Conservation (phyloP, 345 rosid genomes). For the Abelmoschus esculentus region DNA sequence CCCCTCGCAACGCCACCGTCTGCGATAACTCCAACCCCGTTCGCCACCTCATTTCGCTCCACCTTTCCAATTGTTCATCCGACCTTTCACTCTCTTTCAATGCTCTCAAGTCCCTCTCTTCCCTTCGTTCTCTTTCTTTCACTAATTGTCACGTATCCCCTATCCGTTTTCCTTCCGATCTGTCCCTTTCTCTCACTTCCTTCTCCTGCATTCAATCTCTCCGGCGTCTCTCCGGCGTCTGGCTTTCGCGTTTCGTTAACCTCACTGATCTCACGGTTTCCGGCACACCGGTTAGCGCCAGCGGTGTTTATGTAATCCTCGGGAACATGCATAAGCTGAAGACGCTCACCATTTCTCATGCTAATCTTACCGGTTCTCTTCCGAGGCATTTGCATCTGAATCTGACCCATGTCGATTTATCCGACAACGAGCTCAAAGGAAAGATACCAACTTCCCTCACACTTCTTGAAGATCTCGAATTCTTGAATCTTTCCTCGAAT, state of each 20-base stretch:
- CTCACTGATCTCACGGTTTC: conserved; percentile 74
- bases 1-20: conserved; percentile 35
- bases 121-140: conserved; percentile 63
- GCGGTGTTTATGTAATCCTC: conserved; percentile 67
- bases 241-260: conserved; percentile 60
- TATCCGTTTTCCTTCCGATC: conserved; percentile 55
- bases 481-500: conserved; percentile 57
- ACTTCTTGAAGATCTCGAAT: conserved; percentile 52
- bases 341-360: conserved; percentile 56
- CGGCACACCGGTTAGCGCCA: conserved; percentile 45
- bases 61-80: conserved; percentile 68
- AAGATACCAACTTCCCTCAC: conserved; percentile 61
- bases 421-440: conserved; percentile 63
- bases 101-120: conserved; percentile 67
- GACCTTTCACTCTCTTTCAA: conserved; percentile 54
- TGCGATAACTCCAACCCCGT: conserved; percentile 65
- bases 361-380: conserved; percentile 56
- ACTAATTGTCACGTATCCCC: conserved; percentile 56
- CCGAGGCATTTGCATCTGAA: conserved; percentile 46
- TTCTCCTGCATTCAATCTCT: conserved; percentile 58
- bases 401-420: conserved; percentile 73
- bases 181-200: conserved; percentile 51
- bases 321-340: conserved; percentile 55
- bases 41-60: conserved; percentile 64
- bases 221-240: conserved; percentile 61